Evolutionary conservation across 495 filamentous ascomycete species (phyloP).

Genomic region (Penicillium ucsense): DNA sequence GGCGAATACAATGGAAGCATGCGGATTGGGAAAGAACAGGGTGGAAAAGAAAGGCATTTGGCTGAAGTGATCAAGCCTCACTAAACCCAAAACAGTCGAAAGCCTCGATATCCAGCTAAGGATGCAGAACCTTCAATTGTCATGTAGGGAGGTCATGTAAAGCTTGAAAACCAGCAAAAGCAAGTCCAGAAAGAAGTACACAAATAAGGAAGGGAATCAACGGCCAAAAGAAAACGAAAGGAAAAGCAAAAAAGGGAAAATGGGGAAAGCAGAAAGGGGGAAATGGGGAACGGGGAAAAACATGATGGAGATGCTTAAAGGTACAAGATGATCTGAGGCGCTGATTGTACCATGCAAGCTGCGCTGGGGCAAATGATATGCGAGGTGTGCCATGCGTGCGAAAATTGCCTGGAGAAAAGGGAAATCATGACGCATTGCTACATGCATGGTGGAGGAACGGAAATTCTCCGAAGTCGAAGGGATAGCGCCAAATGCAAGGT

Average conservation of each 20-base stretch:
- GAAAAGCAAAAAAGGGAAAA: slow-evolving; percentile 1
- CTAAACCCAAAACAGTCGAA: slow-evolving; percentile 5
- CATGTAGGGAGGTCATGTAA: background rate
- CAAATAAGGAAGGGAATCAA: too few relatives aligned
- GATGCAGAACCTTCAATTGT: background rate
- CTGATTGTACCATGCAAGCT: slow-evolving; percentile 8
- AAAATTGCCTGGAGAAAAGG: slow-evolving; percentile 5
- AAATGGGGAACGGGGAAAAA: slow-evolving; percentile 5
- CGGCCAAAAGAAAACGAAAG: slow-evolving; percentile 4
- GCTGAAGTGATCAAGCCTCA: background rate
- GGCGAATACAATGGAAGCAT: slow-evolving; percentile 17
- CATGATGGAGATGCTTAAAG: slow-evolving; percentile 3
- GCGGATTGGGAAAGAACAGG: too few relatives aligned
- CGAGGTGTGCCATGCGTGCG: slow-evolving; percentile 15
- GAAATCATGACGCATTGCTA: slow-evolving; percentile 14
- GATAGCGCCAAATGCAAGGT: slow-evolving; percentile 23
- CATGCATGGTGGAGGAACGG: slow-evolving; percentile 9
- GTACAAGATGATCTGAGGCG: background rate
- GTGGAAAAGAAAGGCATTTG: slow-evolving; percentile 2
- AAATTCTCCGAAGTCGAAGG: slow-evolving; percentile 17
- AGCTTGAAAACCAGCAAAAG: background rate
- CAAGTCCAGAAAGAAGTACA: slow-evolving; percentile 8
- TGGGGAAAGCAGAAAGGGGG: slow-evolving; percentile 5
- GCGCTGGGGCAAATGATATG: slow-evolving; percentile 6
- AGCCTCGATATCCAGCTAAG: background rate